phyloP scores from a whole-genome alignment of 1,284 basidiomycete species.

The Sporisorium graminicola region DNA sequence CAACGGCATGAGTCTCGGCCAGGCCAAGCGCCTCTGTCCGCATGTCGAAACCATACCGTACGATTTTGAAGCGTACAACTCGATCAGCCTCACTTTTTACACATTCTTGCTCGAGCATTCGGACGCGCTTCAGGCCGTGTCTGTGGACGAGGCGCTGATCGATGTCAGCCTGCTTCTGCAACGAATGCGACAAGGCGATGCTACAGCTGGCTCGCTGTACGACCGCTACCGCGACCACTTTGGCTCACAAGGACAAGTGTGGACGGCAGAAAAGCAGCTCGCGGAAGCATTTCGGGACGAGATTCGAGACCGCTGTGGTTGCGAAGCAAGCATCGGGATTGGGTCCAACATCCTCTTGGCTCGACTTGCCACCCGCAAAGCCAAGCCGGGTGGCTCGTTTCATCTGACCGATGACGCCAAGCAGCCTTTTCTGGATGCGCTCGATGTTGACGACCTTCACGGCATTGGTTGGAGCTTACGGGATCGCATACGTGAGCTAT shows the following conservation, averaged over 20 bases:
- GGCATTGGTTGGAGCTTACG: constrained; percentile 79
- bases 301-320: constrained; percentile 81
- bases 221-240: constrained; percentile 34
- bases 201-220: constrained; percentile 20
- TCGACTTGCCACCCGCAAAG: constrained; percentile 87
- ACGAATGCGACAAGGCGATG: constrained; percentile 45
- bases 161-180: constrained; percentile 82
- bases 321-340: constrained; percentile 86
- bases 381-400: constrained; percentile 88
- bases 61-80: constrained; percentile 77
- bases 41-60: constrained; percentile 85
- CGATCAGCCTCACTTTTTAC: constrained; percentile 85
- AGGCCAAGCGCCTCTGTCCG: constrained; percentile 59
- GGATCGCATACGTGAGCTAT: constrained; percentile 75
- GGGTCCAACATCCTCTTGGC: constrained; percentile 91
- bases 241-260: constrained; percentile 39
- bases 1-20: constrained; percentile 88
- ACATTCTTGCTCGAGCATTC: constrained; percentile 88
- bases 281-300: constrained; percentile 84
- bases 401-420: constrained; percentile 77
- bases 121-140: constrained; percentile 93
- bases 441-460: constrained; percentile 88
- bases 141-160: constrained; percentile 93
- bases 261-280: constrained; percentile 71
- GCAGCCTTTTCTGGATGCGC: constrained; percentile 75